Percentiles rank a stretch among this genome's conserved stretches.
Conservation (phyloP, 768 basidiomycete species). For the Rhizopogon rudus region DNA sequence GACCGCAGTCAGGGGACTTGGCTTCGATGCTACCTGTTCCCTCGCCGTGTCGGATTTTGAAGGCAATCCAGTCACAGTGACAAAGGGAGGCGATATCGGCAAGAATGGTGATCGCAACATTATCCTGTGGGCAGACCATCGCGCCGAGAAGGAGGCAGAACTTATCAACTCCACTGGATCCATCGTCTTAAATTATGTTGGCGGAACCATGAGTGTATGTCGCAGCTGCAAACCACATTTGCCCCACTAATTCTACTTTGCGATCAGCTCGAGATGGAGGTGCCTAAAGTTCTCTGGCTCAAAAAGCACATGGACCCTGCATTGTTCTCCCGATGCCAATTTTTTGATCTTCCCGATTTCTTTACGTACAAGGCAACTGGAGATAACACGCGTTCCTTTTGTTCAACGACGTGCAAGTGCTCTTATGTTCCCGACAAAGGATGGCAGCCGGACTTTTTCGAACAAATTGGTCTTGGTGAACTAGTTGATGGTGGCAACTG, state of each 20-base stretch:
- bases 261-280: conserved; percentile 90
- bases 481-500: conserved; percentile 62
- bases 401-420: conserved; percentile 96
- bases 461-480: conserved; percentile 72
- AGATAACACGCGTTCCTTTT: conserved; percentile 69
- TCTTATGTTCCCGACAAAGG: conserved; percentile 84
- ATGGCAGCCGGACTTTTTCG: conserved; percentile 88
- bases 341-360: conserved; percentile 93
- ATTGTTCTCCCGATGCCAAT: conserved; percentile 71
- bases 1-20: conserved; percentile 73
- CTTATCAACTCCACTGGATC: conserved; percentile 83
- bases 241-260: conserved; percentile 5
- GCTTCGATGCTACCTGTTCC: conserved; percentile 97
- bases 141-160: conserved; percentile 89
- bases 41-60: conserved; percentile 77
- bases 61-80: conserved; percentile 73
- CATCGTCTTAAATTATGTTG: conserved; percentile 89
- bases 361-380: conserved; percentile 90
- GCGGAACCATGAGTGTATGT: conserved; percentile 89
- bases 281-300: conserved; percentile 96
- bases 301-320: conserved; percentile 78
- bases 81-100: conserved; percentile 61
- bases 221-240: neutral
- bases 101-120: conserved; percentile 74
- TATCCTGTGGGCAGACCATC: conserved; percentile 95